Conservation (phyloP, 176 grass and related monocot species). For the Thinopyrum elongatum region DNA sequence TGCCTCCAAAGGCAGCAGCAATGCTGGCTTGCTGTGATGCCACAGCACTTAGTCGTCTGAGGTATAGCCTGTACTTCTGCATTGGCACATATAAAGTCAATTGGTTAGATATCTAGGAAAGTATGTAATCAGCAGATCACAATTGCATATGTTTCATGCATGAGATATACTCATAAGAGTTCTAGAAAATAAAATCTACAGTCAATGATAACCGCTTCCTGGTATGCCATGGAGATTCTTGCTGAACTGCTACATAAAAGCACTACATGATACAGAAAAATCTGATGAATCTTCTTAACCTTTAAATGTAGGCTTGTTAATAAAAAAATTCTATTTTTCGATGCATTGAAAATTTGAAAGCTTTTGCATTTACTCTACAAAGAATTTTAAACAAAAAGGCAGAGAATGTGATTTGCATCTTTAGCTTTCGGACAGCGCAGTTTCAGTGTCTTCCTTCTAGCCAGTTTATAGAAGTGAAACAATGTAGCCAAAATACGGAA, state of each 20-base stretch:
- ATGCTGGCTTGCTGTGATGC: constrained; percentile 86
- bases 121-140: not conserved
- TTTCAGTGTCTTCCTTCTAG: too few species aligned
- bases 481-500: too few species aligned
- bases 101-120: constrained; percentile 14
- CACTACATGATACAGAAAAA: not conserved
- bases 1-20: constrained; percentile 76
- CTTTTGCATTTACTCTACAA: not conserved
- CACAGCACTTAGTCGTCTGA: constrained; percentile 77
- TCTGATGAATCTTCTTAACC: not conserved
- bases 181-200: not conserved
- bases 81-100: constrained; percentile 28
- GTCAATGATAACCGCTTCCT: constrained; percentile 7
- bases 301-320: not conserved
- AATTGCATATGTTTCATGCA: not conserved
- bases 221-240: not conserved
- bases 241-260: not conserved
- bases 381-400: too few species aligned
- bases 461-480: too few species aligned
- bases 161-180: not conserved
- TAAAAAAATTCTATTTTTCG: not conserved
- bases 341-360: not conserved
- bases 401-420: too few species aligned
- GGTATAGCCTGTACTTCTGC: constrained; percentile 98
- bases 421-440: too few species aligned